Conservation (phyloP, 1,284 basidiomycete genomes). For the Irpex rosettiformis region DNA sequence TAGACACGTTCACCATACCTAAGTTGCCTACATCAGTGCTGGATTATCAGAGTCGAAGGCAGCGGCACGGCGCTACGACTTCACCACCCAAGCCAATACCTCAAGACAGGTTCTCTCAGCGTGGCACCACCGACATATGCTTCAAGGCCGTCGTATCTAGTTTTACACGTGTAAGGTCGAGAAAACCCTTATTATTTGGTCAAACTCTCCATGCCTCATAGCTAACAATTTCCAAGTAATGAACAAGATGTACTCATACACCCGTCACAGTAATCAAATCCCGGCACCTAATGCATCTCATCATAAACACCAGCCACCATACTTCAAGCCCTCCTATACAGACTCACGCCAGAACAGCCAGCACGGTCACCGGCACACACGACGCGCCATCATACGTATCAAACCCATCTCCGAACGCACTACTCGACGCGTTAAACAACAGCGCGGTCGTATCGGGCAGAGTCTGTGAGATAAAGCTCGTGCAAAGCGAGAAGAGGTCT, state of each 20-base stretch:
- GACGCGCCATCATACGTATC: slow-evolving; percentile 10
- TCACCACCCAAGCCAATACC: background rate
- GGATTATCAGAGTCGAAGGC: background rate
- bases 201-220: no score
- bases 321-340: background rate
- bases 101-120: background rate
- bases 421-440: slow-evolving; percentile 8
- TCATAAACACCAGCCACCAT: background rate
- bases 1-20: background rate
- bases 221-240: no score
- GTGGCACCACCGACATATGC: background rate
- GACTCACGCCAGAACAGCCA: background rate
- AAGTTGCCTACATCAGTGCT: background rate
- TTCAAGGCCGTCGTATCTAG: background rate
- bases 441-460: background rate
- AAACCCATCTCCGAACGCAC: background rate
- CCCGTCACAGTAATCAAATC: no score
- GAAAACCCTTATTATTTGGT: no score
- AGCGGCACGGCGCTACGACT: background rate
- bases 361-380: slow-evolving; percentile 1
- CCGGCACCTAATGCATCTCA: background rate
- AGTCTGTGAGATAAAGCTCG: background rate
- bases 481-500: slow-evolving; percentile 11
- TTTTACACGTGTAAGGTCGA: background rate
- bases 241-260: no score